These are phyloP conservation scores for Diplocarpon rosae DNA, from an alignment of 2,329 filamentous ascomycete genomes.

Conservation along the genomic window DNA sequence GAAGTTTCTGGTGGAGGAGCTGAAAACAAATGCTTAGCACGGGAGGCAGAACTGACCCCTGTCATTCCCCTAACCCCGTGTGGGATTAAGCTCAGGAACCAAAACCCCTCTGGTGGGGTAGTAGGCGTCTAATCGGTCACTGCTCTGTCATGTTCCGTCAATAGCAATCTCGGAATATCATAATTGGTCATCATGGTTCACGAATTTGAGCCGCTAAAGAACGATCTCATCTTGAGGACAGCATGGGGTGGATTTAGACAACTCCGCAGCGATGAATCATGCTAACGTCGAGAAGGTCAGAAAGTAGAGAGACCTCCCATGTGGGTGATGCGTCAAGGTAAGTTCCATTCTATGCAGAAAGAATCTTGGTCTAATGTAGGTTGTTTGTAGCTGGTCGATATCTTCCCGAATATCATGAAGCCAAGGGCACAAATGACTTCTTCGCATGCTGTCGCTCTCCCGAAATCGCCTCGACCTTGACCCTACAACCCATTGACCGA, in stretches of 20 bases:
- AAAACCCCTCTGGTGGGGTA: conserved; percentile 5
- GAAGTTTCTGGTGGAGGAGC: too few relatives aligned
- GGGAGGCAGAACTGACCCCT: too few relatives aligned
- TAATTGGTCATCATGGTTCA: conserved; percentile 41
- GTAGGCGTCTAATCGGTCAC: conserved; percentile 19
- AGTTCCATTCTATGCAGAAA: conserved; percentile 13
- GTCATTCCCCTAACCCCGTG: too few relatives aligned
- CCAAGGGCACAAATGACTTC: conserved; percentile 84
- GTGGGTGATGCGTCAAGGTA: conserved; percentile 99
- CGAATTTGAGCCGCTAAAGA: conserved; percentile 75
- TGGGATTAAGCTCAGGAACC: background rate
- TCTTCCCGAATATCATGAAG: conserved; percentile 94
- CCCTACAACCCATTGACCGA: conserved; percentile 87
- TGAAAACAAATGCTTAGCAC: too few relatives aligned
- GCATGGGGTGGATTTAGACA: conserved; percentile 55
- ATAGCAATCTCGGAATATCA: background rate
- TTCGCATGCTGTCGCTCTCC: conserved; percentile 94
- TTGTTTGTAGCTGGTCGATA: conserved; percentile 86
- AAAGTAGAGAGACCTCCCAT: conserved; percentile 86
- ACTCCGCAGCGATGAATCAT: background rate
- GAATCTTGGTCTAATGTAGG: background rate
- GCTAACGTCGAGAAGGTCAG: conserved; percentile 48
- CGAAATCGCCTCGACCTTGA: conserved; percentile 86
- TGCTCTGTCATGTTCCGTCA: background rate
- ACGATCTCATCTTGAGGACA: conserved; percentile 83